Base-by-base conservation (phyloP, 2,329 filamentous ascomycete genomes). In the Phyllosticta citrichinensis region DNA sequence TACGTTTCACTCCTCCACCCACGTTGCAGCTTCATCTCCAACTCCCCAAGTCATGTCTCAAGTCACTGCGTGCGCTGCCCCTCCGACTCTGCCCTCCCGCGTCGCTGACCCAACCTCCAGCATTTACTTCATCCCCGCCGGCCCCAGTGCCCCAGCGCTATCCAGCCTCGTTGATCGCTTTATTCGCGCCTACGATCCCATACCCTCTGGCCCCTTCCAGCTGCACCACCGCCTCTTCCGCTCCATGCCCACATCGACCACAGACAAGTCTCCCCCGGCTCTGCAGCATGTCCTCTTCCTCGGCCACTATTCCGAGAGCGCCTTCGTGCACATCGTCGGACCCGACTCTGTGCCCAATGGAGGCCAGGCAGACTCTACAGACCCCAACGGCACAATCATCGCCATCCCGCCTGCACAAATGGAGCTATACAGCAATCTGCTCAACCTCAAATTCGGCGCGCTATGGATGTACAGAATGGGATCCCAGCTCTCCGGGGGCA, bases 161-260 rank as follows among this genome's bases (percentile, higher is more conserved):
- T 60, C 56, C 56, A 64, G 63, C 47, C 63, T 68, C 25, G 65
- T 54, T 52, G 62, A 65, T 24, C 64, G 73, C 14, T 65, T 68
- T 14, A 65, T 67, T 35, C 67, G 62, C 64, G 69, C 67, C 57
- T 64, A 61, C 52, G 66, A 63, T 25, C 64, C 66, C 19, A 64
- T 65, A 8, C 69, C 66, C 24, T 58, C 55, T 40, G 62, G 64
- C 2, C 61, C 63, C 61, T 74, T 71, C 71, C 60, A 65, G 3
- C 68, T 74, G 47, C 66, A 63, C 35, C 70, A 73, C 61, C 70
- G 70, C 19, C 63, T 70, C 12, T 70, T 73, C 57, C 72, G 71
- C 62, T 68, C 71, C 57, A 66, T 65, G 1, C 69, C 71, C 2
- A 8, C 63, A 3, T 58, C 59, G 24, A 51, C 65, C 55, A 56